phyloP scores from a whole-genome alignment of 2,329 filamentous ascomycete genomes.

The Cadophora sp. region DNA sequence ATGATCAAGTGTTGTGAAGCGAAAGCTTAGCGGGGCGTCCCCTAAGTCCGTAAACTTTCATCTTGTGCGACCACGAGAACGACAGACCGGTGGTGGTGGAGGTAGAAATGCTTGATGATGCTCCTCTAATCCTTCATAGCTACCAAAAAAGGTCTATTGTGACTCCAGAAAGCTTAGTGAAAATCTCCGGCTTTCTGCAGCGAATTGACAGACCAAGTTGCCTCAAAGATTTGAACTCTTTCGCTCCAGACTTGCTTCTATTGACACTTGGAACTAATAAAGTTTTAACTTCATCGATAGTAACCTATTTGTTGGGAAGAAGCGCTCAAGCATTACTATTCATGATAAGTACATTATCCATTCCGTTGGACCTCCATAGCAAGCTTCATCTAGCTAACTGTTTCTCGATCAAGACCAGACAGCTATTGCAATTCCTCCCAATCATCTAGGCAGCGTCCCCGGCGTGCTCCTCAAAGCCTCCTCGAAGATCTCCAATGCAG shows the following conservation, averaged over 20 bases:
- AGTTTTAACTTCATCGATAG: no score
- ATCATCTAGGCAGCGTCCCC: constrained; percentile 23
- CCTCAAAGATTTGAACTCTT: not conserved
- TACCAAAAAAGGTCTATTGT: no score
- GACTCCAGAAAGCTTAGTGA: not conserved
- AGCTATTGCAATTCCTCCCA: not conserved
- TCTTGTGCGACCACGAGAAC: no score
- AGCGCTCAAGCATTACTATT: not conserved
- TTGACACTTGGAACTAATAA: no score
- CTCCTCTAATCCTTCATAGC: no score
- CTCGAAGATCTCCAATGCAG: constrained; percentile 62
- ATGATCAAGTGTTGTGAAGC: not conserved
- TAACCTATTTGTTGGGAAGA: no score
- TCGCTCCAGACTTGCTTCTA: not conserved
- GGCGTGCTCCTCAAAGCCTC: constrained; percentile 51
- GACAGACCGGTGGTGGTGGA: no score
- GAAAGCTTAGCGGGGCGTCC: not conserved
- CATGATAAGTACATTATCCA: not conserved
- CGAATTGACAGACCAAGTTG: not conserved
- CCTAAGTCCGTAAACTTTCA: not conserved
- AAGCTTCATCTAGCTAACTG: not conserved
- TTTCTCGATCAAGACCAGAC: not conserved
- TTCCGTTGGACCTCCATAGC: not conserved
- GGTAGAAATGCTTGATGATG: no score
- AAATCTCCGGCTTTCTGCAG: not conserved